A percentile compares a stretch with the other conserved stretches of the same genome.
These are phyloP conservation scores for Tilletia walkeri DNA, from an alignment of 1,284 basidiomycete genomes.

Conservation along the genomic window DNA sequence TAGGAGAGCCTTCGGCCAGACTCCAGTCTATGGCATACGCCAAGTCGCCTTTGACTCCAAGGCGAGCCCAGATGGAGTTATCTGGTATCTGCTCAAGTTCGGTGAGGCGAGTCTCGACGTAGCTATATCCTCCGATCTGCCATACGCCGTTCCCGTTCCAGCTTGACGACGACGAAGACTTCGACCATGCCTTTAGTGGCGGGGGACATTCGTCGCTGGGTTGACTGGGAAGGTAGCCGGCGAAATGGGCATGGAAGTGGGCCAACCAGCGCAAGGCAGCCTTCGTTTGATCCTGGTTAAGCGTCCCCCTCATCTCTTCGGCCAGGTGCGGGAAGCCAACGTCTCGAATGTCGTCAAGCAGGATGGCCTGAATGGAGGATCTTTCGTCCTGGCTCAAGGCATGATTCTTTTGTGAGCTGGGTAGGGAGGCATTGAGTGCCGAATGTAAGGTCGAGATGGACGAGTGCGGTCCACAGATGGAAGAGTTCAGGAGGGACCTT, in stretches of 20 bases:
- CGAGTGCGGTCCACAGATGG: neutral
- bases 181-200: conserved; percentile 13
- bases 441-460: conserved; percentile 13
- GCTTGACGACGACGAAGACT: conserved; percentile 18
- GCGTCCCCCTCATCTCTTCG: neutral
- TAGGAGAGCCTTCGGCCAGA: conserved; percentile 21
- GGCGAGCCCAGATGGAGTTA: conserved; percentile 21
- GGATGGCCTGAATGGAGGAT: conserved; percentile 26
- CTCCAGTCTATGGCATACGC: conserved; percentile 27
- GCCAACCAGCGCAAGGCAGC: conserved; percentile 7
- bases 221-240: neutral
- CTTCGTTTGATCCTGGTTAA: neutral
- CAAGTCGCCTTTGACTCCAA: conserved; percentile 27
- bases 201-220: conserved; percentile 2
- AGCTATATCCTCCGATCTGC: conserved; percentile 36
- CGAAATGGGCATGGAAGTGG: conserved; percentile 14
- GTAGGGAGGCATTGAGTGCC: neutral
- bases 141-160: conserved; percentile 30
- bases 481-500: conserved; percentile 16
- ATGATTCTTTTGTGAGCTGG: neutral
- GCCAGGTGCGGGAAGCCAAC: conserved; percentile 19
- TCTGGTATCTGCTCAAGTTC: conserved; percentile 27
- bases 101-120: conserved; percentile 26
- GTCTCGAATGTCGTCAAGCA: conserved; percentile 18
- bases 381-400: neutral